Conservation (phyloP, 257 asterid genomes). For the Solanum sitiens region DNA sequence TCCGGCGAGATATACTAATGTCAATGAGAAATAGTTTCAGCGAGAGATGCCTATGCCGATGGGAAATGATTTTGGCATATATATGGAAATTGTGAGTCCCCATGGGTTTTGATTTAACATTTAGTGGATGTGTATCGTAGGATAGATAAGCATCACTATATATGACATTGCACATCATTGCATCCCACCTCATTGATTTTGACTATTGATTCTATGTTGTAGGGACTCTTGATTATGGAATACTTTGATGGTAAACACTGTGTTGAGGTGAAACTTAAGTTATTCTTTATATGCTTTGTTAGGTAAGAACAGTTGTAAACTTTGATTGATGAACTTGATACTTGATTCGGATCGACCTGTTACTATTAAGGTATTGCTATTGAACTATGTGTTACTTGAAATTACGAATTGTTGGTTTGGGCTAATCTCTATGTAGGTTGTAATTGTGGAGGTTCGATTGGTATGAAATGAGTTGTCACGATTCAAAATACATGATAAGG, state of each 20-base stretch:
- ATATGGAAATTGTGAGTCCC: no score
- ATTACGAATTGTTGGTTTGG: not conserved
- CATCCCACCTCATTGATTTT: not conserved
- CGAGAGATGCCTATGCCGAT: no score
- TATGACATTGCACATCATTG: not conserved
- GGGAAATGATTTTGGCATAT: no score
- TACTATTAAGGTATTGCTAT: not conserved
- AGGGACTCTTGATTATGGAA: not conserved
- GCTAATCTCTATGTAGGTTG: no score
- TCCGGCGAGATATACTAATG: no score
- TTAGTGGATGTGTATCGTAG: not conserved
- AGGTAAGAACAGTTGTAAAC: not conserved
- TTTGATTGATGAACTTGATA: no score
- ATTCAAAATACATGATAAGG: no score
- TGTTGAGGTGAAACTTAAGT: not conserved
- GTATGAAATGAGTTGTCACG: not conserved
- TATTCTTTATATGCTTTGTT: no score
- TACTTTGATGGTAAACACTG: not conserved
- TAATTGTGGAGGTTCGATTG: not conserved
- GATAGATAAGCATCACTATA: no score
- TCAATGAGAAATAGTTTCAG: no score
- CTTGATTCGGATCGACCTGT: no score
- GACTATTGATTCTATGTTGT: not conserved
- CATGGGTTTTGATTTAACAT: no score
- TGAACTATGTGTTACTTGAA: not conserved